A percentile compares a stretch with the other conserved stretches of the same genome.
Conservation (phyloP, 345 rosid genomes). For the Eucalyptus erythrocorys region DNA sequence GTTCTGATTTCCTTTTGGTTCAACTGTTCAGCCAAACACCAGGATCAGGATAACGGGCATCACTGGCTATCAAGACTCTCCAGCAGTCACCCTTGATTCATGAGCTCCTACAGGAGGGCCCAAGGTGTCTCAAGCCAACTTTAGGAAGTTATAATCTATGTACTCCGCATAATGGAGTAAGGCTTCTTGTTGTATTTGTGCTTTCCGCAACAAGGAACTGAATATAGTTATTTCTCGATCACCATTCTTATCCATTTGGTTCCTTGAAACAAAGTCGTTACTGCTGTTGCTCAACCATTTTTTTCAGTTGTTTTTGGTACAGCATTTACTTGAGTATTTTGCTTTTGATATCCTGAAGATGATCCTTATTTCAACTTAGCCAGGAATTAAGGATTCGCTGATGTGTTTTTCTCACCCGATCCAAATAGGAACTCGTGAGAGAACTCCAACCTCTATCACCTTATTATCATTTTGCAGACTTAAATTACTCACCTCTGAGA, state of each 20-base stretch:
- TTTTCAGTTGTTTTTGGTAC: neutral
- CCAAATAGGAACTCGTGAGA: neutral
- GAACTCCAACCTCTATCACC: neutral
- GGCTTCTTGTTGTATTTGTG: neutral
- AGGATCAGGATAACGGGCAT: constrained; percentile 76
- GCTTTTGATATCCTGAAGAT: neutral
- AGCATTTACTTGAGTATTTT: neutral
- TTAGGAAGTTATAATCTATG: neutral
- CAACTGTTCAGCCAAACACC: constrained; percentile 68
- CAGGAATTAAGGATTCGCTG: neutral
- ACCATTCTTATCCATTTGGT: neutral
- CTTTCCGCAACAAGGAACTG: neutral
- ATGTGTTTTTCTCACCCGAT: neutral
- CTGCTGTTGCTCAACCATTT: neutral
- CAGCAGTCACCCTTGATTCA: constrained; percentile 40
- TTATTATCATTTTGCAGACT: neutral
- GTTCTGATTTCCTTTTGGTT: neutral
- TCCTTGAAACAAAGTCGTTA: neutral
- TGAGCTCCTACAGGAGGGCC: neutral
- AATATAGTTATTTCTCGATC: neutral
- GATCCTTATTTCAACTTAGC: neutral
- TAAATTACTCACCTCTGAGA: neutral
- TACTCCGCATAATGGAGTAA: neutral
- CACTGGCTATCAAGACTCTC: constrained; percentile 70
- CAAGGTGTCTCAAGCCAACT: neutral